Percentiles rank a stretch among this genome's conserved stretches.
phyloP scores from a whole-genome alignment of 306 rosid genomes.

The Potentilla sterilis region DNA sequence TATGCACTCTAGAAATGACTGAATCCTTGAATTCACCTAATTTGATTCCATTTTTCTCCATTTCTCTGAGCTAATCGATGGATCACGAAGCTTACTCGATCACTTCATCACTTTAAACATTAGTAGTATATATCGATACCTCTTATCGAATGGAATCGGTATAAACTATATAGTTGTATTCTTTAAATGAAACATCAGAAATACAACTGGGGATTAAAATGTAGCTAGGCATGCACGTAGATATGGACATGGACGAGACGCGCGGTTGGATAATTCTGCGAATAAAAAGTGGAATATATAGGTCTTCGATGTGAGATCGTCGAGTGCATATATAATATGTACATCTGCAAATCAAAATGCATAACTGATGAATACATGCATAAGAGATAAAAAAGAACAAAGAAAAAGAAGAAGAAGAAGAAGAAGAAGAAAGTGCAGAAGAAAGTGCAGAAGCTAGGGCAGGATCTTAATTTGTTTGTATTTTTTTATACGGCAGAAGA shows the following conservation, averaged over 20 bases:
- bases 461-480: no score
- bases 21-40: no score
- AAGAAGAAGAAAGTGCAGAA: background rate
- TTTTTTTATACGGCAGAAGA: background rate
- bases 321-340: background rate
- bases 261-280: background rate
- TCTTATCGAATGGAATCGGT: background rate
- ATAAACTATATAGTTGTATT: background rate
- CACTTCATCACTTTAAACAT: background rate
- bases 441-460: background rate
- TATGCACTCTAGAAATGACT: no score
- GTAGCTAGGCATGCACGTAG: background rate
- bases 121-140: background rate
- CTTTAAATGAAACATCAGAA: background rate
- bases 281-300: background rate
- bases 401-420: background rate
- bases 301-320: conserved; percentile 9
- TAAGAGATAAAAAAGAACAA: background rate
- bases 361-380: background rate
- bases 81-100: background rate
- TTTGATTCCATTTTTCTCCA: background rate
- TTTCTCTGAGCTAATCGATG: background rate
- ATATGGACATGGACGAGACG: background rate
- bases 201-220: background rate
- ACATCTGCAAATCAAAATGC: conserved; percentile 1